Evolutionary conservation across 2,329 filamentous ascomycete genomes (phyloP).

Genomic region (Corniculantispora saksenae): DNA sequence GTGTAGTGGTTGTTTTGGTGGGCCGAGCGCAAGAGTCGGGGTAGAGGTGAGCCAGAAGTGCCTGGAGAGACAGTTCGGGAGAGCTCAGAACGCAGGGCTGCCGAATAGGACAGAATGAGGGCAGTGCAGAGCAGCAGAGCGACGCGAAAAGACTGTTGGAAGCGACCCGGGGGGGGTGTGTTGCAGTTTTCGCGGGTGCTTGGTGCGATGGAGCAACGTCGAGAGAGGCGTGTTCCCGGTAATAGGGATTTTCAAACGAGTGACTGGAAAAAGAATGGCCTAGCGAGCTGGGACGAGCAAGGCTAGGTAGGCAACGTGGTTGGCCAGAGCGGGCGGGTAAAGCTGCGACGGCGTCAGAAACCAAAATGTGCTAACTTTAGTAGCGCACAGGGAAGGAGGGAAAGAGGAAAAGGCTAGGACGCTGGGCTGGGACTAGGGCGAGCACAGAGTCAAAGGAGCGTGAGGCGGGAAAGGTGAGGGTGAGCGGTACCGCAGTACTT

Average conservation of each 20-base stretch:
- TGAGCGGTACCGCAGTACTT: not conserved
- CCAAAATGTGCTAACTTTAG: slow-evolving; percentile 15
- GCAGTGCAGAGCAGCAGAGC: slow-evolving; percentile 4
- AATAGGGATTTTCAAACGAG: slow-evolving; percentile 19
- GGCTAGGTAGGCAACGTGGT: slow-evolving; percentile 15
- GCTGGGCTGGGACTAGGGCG: slow-evolving; percentile 8
- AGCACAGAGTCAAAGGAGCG: not conserved
- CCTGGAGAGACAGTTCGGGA: not conserved
- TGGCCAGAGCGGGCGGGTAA: slow-evolving; percentile 16
- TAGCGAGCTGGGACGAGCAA: slow-evolving; percentile 18
- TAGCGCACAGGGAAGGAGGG: slow-evolving; percentile 14
- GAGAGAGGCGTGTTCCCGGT: slow-evolving; percentile 11
- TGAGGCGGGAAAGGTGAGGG: not conserved
- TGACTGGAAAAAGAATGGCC: slow-evolving; percentile 14
- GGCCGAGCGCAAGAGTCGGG: slow-evolving; percentile 1
- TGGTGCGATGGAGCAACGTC: slow-evolving; percentile 11
- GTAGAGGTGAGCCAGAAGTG: not conserved
- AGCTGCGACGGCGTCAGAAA: slow-evolving; percentile 20
- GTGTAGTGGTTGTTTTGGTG: slow-evolving; percentile 7
- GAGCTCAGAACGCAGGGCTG: not conserved
- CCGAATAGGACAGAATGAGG: not conserved
- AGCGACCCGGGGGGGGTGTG: not conserved
- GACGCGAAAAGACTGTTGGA: not conserved
- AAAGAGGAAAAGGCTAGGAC: slow-evolving; percentile 3
- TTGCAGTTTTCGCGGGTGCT: slow-evolving; percentile 1